phyloP scores from a whole-genome alignment of 2,329 filamentous ascomycete species.

The Arthrobotrys entomopaga region DNA sequence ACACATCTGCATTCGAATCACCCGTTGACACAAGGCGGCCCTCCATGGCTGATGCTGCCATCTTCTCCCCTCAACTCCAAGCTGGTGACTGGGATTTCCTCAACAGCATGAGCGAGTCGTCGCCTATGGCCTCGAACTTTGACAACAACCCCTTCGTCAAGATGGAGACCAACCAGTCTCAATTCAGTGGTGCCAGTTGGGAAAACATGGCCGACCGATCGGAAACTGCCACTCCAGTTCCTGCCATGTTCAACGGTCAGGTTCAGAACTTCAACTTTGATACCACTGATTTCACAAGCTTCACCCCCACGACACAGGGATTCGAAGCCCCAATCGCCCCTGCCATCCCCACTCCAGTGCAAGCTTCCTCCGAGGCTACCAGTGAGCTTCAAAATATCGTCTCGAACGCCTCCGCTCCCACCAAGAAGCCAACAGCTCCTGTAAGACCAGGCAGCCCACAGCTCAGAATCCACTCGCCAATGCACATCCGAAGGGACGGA shows the following conservation, averaged over 20 bases:
- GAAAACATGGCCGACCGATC: conserved; percentile 58
- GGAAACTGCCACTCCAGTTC: conserved; percentile 57
- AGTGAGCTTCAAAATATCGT: conserved; percentile 50
- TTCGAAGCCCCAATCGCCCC: conserved; percentile 57
- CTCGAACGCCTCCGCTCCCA: conserved; percentile 24
- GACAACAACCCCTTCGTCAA: conserved; percentile 63
- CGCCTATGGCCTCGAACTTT: conserved; percentile 67
- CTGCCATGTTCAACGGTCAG: conserved; percentile 32
- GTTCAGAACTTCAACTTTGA: conserved; percentile 55
- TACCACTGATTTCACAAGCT: conserved; percentile 46
- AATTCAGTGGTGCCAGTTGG: conserved; percentile 57
- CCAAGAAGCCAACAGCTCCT: conserved; percentile 41
- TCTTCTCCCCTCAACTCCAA: conserved; percentile 67
- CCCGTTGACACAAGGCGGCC: conserved; percentile 57
- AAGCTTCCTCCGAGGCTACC: conserved; percentile 29
- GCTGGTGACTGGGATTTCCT: conserved; percentile 67
- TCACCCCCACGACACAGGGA: conserved; percentile 44
- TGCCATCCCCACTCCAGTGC: conserved; percentile 56
- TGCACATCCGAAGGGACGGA: conserved; percentile 79
- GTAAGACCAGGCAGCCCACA: conserved; percentile 72
- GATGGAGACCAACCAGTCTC: conserved; percentile 58
- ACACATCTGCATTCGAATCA: conserved; percentile 58
- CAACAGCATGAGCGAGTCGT: conserved; percentile 66
- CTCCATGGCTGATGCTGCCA: conserved; percentile 52
- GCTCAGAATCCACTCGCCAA: conserved; percentile 78